These are phyloP conservation scores for Sphaerostilbella broomeana DNA, from an alignment of 2,329 filamentous ascomycete genomes.

Conservation along the genomic window DNA sequence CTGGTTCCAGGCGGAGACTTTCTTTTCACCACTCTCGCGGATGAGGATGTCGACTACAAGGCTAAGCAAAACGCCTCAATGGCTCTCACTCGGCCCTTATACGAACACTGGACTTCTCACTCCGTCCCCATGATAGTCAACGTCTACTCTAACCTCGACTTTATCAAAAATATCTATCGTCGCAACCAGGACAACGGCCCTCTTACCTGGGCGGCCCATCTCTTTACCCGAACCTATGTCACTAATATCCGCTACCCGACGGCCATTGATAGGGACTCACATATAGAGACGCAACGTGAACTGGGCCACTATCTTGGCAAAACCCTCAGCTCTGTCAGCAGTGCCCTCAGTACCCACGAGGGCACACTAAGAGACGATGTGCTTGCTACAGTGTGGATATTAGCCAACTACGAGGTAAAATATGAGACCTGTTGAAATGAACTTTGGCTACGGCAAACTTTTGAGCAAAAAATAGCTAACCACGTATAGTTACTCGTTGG, in stretches of 20 bases:
- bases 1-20: conserved; percentile 5
- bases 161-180: conserved; percentile 27
- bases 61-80: conserved; percentile 5
- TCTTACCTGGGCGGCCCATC: conserved; percentile 33
- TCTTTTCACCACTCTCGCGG: conserved; percentile 8
- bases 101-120: conserved; percentile 33
- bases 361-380: conserved; percentile 29
- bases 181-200: conserved; percentile 24
- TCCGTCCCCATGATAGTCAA: conserved; percentile 34
- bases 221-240: conserved; percentile 35
- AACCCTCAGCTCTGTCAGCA: conserved; percentile 31
- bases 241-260: conserved; percentile 31
- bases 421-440: no score
- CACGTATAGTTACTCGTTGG: conserved; percentile 32
- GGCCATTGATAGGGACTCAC: conserved; percentile 21
- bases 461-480: conserved; percentile 8
- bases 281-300: conserved; percentile 24
- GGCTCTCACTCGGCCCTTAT: conserved; percentile 20
- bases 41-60: background rate
- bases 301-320: conserved; percentile 31
- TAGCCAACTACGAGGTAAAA: conserved; percentile 34
- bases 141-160: conserved; percentile 30
- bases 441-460: no score
- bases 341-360: conserved; percentile 27
- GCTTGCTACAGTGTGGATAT: conserved; percentile 34